Evolutionary conservation across 139 green algal genomes (phyloP).

Genomic region (Haematococcus sp.): DNA sequence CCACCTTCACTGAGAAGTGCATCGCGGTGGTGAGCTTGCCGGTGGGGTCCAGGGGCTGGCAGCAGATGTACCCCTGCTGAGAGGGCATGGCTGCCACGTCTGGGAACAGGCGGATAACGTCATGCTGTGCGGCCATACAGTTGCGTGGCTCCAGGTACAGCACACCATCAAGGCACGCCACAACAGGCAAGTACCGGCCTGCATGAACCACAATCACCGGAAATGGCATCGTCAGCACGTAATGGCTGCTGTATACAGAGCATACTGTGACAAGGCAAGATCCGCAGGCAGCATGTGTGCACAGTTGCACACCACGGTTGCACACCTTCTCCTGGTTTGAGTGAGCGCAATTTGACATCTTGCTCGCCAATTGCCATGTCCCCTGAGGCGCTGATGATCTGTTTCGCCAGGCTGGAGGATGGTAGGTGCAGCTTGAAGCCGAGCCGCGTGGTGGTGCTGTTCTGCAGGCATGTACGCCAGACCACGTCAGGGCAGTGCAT

Average conservation of each 20-base stretch:
- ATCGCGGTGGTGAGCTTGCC: neutral
- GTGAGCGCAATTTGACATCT: conserved; percentile 25
- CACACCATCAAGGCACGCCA: conserved; percentile 63
- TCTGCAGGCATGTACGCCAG: conserved; percentile 66
- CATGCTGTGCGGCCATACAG: conserved; percentile 54
- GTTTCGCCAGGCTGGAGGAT: conserved; percentile 41
- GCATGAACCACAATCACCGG: neutral
- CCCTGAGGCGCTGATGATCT: neutral
- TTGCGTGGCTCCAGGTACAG: conserved; percentile 63
- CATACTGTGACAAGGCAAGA: no score
- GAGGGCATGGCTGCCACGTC: conserved; percentile 43
- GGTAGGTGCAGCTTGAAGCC: conserved; percentile 68
- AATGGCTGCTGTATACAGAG: no score
- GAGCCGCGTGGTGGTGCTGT: conserved; percentile 56
- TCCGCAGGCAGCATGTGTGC: neutral
- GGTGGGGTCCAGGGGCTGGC: conserved; percentile 23
- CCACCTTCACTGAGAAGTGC: conserved; percentile 38
- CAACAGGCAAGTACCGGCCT: conserved; percentile 71
- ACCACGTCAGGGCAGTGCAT: conserved; percentile 44
- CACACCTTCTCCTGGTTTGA: conserved; percentile 53
- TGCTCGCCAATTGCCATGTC: conserved; percentile 11
- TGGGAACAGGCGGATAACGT: conserved; percentile 64
- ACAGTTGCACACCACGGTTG: neutral
- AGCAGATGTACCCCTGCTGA: conserved; percentile 71
- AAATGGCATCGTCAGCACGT: no score